These are phyloP conservation scores for Apiospora hydei DNA, from an alignment of 2,329 filamentous ascomycete genomes.

Conservation along the genomic window DNA sequence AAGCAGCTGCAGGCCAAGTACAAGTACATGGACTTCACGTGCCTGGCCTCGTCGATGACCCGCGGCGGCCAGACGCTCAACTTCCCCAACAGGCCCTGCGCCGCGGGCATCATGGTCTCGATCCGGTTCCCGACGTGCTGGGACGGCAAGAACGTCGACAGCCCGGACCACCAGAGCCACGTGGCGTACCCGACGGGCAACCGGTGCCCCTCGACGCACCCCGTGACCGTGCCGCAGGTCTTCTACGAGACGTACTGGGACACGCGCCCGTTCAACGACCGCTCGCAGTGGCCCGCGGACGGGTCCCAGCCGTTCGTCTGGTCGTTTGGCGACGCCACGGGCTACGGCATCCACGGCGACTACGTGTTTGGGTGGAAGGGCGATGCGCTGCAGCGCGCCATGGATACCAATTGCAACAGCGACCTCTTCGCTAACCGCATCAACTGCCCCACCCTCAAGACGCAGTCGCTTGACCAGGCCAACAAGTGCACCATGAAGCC, in stretches of 20 bases:
- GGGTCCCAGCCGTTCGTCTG: constrained; percentile 44
- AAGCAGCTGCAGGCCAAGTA: constrained; percentile 38
- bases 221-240: constrained; percentile 45
- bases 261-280: constrained; percentile 45
- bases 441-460: constrained; percentile 40
- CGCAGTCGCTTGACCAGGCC: constrained; percentile 39
- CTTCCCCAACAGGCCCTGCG: constrained; percentile 36
- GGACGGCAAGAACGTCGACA: constrained; percentile 42
- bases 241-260: constrained; percentile 53
- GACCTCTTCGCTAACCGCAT: constrained; percentile 40
- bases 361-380: constrained; percentile 52
- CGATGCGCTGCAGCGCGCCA: constrained; percentile 47
- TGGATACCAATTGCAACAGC: constrained; percentile 45
- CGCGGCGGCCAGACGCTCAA: constrained; percentile 38
- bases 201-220: constrained; percentile 41
- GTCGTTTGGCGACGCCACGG: constrained; percentile 43
- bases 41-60: constrained; percentile 38
- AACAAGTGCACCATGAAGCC: constrained; percentile 42
- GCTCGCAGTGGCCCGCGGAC: constrained; percentile 44
- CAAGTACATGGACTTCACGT: constrained; percentile 41
- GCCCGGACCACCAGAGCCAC: constrained; percentile 41
- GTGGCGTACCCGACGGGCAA: constrained; percentile 41
- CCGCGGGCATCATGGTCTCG: constrained; percentile 38
- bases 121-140: constrained; percentile 39
- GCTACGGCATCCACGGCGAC: constrained; percentile 49